Evolutionary conservation across 2,329 filamentous ascomycete species (phyloP).

Genomic region (Tolypocladium capitatum): DNA sequence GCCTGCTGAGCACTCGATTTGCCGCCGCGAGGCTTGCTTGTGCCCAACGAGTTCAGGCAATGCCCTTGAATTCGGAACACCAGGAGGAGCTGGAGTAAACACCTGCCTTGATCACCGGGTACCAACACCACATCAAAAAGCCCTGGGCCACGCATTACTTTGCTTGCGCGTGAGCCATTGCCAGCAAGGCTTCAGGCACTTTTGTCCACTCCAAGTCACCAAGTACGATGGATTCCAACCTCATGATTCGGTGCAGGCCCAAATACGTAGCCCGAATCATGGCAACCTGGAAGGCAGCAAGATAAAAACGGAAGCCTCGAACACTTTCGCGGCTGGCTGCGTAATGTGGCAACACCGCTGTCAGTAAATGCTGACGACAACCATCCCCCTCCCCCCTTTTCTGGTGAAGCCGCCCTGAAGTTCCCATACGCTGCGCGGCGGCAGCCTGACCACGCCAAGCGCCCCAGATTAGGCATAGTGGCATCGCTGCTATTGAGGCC

Average conservation of each 20-base stretch:
- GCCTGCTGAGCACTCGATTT: too few species aligned
- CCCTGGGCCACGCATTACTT: not conserved
- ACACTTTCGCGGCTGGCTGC: not conserved
- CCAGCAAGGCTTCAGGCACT: not conserved
- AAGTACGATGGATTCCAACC: not conserved
- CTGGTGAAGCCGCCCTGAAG: too few species aligned
- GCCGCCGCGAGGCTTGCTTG: too few species aligned
- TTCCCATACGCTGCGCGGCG: not conserved
- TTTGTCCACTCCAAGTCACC: not conserved
- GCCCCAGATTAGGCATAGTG: not conserved
- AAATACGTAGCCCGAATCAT: not conserved
- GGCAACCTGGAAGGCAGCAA: not conserved
- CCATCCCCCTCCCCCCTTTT: not conserved
- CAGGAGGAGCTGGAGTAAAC: not conserved
- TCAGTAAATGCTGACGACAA: conserved; percentile 1
- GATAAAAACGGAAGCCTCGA: not conserved
- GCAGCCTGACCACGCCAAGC: not conserved
- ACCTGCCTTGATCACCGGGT: not conserved
- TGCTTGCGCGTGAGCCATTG: too few species aligned
- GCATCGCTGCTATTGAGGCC: not conserved
- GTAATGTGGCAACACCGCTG: not conserved
- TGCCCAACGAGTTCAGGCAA: not conserved
- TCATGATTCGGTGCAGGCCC: not conserved
- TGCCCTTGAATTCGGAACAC: not conserved
- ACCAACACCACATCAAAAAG: too few species aligned